Conservation (phyloP, 257 asterid species). For the Salvia hispanica region DNA sequence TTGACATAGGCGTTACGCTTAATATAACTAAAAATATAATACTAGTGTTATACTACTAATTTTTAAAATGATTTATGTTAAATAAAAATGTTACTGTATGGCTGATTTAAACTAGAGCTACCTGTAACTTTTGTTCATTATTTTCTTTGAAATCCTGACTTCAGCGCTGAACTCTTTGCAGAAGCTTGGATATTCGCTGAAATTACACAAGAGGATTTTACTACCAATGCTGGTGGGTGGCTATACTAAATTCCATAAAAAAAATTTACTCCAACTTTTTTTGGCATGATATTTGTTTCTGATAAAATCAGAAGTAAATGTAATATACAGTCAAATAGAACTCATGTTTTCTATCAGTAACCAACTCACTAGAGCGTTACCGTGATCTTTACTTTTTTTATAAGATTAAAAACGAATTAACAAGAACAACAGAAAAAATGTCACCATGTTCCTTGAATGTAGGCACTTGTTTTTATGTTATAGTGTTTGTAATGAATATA, state of each 20-base stretch:
- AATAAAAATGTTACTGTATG: not conserved
- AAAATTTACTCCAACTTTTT: constrained; percentile 1
- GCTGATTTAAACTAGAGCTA: not conserved
- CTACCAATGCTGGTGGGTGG: constrained; percentile 6
- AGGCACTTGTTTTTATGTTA: not conserved
- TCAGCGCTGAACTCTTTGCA: constrained; percentile 18
- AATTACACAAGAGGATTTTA: not conserved
- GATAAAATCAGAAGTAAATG: constrained; percentile 9
- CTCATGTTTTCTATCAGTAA: not conserved
- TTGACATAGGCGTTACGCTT: too few species aligned
- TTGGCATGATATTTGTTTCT: constrained; percentile 11
- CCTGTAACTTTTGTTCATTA: not conserved
- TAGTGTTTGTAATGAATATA: not conserved
- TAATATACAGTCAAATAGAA: constrained; percentile 2
- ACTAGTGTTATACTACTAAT: too few species aligned
- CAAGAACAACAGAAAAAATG: not conserved
- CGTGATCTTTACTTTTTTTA: not conserved
- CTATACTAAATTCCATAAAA: not conserved
- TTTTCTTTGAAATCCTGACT: not conserved
- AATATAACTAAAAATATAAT: too few species aligned
- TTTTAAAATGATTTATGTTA: too few species aligned
- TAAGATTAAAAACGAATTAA: not conserved
- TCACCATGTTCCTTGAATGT: constrained; percentile 9
- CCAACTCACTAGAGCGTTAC: constrained; percentile 10
- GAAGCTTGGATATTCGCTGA: constrained; percentile 47